Base-by-base conservation (phyloP, 768 basidiomycete genomes). In the Lentinus tigrinus region DNA sequence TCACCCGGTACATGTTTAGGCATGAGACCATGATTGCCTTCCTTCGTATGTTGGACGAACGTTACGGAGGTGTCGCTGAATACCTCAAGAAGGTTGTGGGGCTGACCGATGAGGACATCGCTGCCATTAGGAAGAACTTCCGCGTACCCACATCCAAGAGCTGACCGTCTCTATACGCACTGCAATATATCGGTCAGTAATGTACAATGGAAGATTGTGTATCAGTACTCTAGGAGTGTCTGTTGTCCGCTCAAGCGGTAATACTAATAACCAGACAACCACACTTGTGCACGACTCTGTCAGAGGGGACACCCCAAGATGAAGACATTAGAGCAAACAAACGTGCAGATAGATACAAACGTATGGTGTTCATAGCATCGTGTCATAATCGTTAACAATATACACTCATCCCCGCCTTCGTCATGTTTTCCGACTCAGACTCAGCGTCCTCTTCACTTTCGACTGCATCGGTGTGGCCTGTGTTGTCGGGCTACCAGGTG, bases 11-110 rank as follows among this genome's bases (percentile, higher is more conserved):
- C 31, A 42, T 11, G 24, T 11, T 42, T 60, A 91, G 91, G 50
- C 80, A 78, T 46, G 87, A 87, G 65, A 90, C 89, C 1, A 93
- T 93, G 91, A 61, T 76, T n/a, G 84, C 86, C 1, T 88, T 89
- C 65, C 75, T 93, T 14, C 65, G 75, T 16, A 72, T 90, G 44
- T 63, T 93, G 6, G 73, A 83, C 24, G 77, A 81, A 44, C 81
- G 81, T 58, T 93, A 91, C 63, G 84, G 84, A 1, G 89, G 89
- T 23, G 85, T 79, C 1, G 84, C 89, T 63, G 75, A 68, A 50
- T 93, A 93, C 63, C 66, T 83, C 9, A 82, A 78, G 71, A 68
- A 75, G 11, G 81, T 80, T 63, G 73, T 82, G n/a, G 78, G 76
- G 11, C 77, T 93, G 48, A 77, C 79, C 4, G 82, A 87, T 57